phyloP scores from a whole-genome alignment of 106 monocot species.

The Apostasia ramifera region DNA sequence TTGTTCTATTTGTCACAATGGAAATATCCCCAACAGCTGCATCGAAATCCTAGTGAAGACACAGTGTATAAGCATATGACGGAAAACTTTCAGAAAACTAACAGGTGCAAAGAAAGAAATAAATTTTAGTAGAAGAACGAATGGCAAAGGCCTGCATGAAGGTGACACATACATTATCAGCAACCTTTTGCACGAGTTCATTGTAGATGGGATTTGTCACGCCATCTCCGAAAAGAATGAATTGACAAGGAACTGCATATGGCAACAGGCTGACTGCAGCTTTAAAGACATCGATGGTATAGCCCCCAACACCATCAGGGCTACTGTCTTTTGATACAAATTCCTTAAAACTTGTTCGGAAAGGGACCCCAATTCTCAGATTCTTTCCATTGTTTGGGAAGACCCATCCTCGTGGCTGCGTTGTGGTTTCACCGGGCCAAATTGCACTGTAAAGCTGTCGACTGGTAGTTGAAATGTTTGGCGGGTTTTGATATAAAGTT shows the following conservation, averaged over 20 bases:
- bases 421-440: conserved; percentile 52
- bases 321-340: conserved; percentile 33
- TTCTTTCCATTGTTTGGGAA: conserved; percentile 50
- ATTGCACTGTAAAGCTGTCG: conserved; percentile 33
- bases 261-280: conserved; percentile 52
- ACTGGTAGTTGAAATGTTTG: conserved; percentile 14
- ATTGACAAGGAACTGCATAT: conserved; percentile 44
- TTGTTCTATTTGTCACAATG: conserved; percentile 57
- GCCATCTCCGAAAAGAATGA: conserved; percentile 48
- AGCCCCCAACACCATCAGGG: conserved; percentile 36
- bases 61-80: neutral
- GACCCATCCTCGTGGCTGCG: conserved; percentile 59
- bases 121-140: neutral
- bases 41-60: conserved; percentile 33
- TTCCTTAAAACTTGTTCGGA: conserved; percentile 35
- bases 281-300: conserved; percentile 52
- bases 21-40: conserved; percentile 64
- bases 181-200: conserved; percentile 49
- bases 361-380: conserved; percentile 46
- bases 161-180: conserved; percentile 40
- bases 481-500: conserved; percentile 13
- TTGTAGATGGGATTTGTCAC: conserved; percentile 40
- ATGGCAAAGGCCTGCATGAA: neutral
- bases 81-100: neutral
- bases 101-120: neutral